Evolutionary conservation across 495 filamentous ascomycete species (phyloP), one percentile per base, ranked within the genome.

Genomic region (Darksidea phi): DNA sequence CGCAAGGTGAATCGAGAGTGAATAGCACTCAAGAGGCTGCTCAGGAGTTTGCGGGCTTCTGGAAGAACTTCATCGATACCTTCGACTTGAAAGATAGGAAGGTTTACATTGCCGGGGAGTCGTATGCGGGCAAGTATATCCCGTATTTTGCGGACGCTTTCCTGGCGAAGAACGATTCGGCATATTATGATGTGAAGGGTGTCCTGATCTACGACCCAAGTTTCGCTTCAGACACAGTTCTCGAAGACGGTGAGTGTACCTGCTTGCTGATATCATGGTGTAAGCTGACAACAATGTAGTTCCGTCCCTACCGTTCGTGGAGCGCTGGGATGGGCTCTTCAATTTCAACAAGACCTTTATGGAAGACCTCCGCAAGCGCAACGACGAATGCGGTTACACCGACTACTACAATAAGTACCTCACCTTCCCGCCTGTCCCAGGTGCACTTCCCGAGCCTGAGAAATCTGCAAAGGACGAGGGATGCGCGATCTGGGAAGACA

Each of bases 91-190:
- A 85, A 61, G 80, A 80, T 54, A 80, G 75, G 70, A 85, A 83
- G 70, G 78, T 87, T 48, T 86, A 80, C 55, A 76, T 87, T 48
- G 80, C 84, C 1, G 84, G 85, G 8, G 84, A 87, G 67, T 80
- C 76, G 54, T 87, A 89, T 69, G 88, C 87, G 12, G 90, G 90
- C 2, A 77, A 79, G 54, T 95, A 92, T 66, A 83, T 90, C 47
- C 88, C 90, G 0, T 95, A 93, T 67, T 86, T 94, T 52, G 84
- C 88, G 1, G 79, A 82, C 64, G 87, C 85, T 11, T 88, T 94
- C 79, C 73, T 93, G 63, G 80, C 88, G 58, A 75, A 74, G 42
- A 83, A 90, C 13, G 80, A 94, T 67, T 84, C 71, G 5, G 76
- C 63, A 2, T 85, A 89, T 66, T 89, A 82, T 68, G 77, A 90